A percentile compares a stretch with the other conserved stretches of the same genome.
phyloP scores from a whole-genome alignment of 2,329 filamentous ascomycete genomes.

The Cladosporium sp. region DNA sequence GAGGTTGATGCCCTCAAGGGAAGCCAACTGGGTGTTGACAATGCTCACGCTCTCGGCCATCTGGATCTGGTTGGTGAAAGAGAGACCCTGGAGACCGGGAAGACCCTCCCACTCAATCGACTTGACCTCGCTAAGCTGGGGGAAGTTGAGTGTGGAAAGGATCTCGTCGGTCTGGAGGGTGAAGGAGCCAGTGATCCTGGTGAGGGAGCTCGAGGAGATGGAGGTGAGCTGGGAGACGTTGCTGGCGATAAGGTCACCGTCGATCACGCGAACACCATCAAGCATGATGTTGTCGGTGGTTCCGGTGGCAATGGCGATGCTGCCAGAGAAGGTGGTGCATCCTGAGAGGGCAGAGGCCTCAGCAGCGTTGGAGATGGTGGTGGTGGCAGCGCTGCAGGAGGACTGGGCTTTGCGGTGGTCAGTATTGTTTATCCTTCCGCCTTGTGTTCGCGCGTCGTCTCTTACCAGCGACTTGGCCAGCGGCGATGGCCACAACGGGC shows the following conservation, averaged over 20 bases:
- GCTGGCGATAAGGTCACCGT: conserved; percentile 49
- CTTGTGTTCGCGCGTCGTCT: conserved; percentile 10
- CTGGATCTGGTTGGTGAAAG: conserved; percentile 62
- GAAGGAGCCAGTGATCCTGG: conserved; percentile 65
- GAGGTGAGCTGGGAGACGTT: conserved; percentile 59
- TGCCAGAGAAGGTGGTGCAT: conserved; percentile 67
- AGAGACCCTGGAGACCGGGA: conserved; percentile 56
- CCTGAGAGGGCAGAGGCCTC: conserved; percentile 56
- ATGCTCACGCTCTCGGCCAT: conserved; percentile 67
- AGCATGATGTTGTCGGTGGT: conserved; percentile 59
- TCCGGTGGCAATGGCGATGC: conserved; percentile 58
- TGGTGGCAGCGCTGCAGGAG: conserved; percentile 44
- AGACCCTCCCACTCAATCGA: conserved; percentile 70
- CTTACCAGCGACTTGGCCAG: conserved; percentile 49
- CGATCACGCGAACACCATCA: conserved; percentile 58
- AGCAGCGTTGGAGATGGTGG: conserved; percentile 57
- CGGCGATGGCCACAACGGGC: conserved; percentile 51
- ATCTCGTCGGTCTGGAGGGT: conserved; percentile 63
- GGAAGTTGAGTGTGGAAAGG: conserved; percentile 65
- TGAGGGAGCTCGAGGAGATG: conserved; percentile 52
- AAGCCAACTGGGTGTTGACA: conserved; percentile 78
- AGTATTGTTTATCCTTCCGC: background rate
- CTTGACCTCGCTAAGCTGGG: conserved; percentile 60
- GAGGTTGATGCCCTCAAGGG: conserved; percentile 77
- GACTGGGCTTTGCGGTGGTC: conserved; percentile 20